These are phyloP conservation scores for Sclerotinia subarctica DNA, from an alignment of 2,329 filamentous ascomycete genomes.

Conservation along the genomic window DNA sequence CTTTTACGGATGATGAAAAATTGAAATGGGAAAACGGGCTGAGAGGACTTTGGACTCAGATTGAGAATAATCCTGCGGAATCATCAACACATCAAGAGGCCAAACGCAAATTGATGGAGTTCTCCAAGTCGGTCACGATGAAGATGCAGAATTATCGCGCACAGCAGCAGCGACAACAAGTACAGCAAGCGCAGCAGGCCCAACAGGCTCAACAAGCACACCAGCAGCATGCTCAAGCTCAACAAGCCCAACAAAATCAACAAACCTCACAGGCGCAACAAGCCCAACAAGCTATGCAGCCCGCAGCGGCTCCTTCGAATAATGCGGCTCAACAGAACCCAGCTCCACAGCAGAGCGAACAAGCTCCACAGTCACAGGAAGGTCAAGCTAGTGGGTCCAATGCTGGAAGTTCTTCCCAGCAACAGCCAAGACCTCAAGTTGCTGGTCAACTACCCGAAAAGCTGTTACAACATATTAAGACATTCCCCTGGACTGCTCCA, in stretches of 20 bases:
- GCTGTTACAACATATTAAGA: conserved; percentile 47
- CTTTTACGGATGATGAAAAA: conserved; percentile 53
- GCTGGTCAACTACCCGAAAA: conserved; percentile 30
- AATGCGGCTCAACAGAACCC: conserved; percentile 1
- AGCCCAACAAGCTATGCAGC: conserved; percentile 22
- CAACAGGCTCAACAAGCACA: not conserved
- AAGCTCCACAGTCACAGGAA: conserved; percentile 24
- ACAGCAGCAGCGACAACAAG: conserved; percentile 25
- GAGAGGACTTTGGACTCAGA: conserved; percentile 48
- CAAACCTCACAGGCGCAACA: conserved; percentile 19
- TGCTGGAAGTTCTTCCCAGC: conserved; percentile 21
- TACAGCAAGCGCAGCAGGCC: conserved; percentile 40
- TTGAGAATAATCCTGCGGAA: conserved; percentile 49
- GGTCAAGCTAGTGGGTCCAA: conserved; percentile 22
- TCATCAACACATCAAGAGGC: conserved; percentile 50
- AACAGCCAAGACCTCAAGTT: conserved; percentile 17
- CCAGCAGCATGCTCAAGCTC: conserved; percentile 19
- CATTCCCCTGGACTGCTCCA: conserved; percentile 48
- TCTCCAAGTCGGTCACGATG: conserved; percentile 53
- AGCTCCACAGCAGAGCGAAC: conserved; percentile 19
- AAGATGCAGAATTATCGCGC: conserved; percentile 8
- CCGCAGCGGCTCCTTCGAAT: not conserved
- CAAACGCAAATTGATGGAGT: conserved; percentile 57
- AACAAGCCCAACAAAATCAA: conserved; percentile 16
- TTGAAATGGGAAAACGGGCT: conserved; percentile 58